A percentile compares a stretch with the other conserved stretches of the same genome.
These are phyloP conservation scores for Candida maltosa DNA, from an alignment of 805 yeast species.

Conservation along the genomic window DNA sequence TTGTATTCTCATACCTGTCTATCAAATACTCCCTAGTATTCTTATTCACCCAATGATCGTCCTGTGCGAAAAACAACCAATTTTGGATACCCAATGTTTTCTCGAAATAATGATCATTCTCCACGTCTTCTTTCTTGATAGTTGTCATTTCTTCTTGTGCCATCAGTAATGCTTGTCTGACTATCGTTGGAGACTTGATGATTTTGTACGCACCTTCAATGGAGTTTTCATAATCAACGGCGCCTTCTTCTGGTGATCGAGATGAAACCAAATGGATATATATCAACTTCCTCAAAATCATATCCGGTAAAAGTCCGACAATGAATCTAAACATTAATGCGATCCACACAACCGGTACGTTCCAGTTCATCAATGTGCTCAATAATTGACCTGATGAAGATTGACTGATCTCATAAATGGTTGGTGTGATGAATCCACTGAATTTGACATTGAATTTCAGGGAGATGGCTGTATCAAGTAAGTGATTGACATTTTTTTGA, in stretches of 20 bases:
- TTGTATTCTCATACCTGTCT: slow-evolving; percentile 30
- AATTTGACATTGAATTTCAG: slow-evolving; percentile 30
- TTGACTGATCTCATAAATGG: slow-evolving; percentile 58
- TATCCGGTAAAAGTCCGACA: slow-evolving; percentile 7
- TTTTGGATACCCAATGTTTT: slow-evolving; percentile 25
- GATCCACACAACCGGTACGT: slow-evolving; percentile 24
- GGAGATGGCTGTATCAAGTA: no score
- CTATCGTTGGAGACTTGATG: slow-evolving; percentile 38
- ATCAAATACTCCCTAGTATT: slow-evolving; percentile 46
- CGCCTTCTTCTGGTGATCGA: background rate
- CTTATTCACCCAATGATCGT: slow-evolving; percentile 65
- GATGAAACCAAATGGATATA: no score
- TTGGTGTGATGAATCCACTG: slow-evolving; percentile 68
- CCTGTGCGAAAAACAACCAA: slow-evolving; percentile 58
- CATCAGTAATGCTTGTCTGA: slow-evolving; percentile 52
- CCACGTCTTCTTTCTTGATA: slow-evolving; percentile 46
- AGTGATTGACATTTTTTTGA: no score
- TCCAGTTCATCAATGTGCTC: slow-evolving; percentile 16
- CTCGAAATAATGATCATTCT: slow-evolving; percentile 47
- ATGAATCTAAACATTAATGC: slow-evolving; percentile 20
- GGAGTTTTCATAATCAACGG: slow-evolving; percentile 24
- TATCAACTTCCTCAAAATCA: background rate
- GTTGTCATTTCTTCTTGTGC: slow-evolving; percentile 58
- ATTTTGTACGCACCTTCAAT: slow-evolving; percentile 42
- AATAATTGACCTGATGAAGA: slow-evolving; percentile 33